Evolutionary conservation across 495 filamentous ascomycete species (phyloP).

Genomic region (Sphaerosporella brunnea): DNA sequence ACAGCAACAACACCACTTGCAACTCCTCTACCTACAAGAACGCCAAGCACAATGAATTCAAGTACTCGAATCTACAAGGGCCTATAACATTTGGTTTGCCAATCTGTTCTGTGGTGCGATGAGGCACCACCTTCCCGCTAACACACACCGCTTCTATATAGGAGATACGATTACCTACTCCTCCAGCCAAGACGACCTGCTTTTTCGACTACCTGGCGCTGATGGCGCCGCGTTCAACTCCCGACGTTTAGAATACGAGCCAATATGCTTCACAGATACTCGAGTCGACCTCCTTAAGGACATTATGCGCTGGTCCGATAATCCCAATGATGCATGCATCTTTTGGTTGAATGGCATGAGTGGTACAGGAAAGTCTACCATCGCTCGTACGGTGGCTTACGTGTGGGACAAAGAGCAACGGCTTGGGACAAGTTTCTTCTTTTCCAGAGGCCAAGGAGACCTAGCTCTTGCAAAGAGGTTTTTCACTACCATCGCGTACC

Average conservation of each 20-base stretch:
- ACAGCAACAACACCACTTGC: not conserved
- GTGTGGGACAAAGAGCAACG: not conserved
- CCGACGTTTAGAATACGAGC: not conserved
- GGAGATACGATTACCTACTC: not conserved
- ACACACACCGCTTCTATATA: not conserved
- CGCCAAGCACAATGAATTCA: not conserved
- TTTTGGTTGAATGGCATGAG: not conserved
- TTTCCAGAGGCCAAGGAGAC: not conserved
- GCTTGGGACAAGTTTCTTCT: not conserved
- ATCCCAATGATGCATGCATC: not conserved
- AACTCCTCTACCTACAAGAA: not conserved
- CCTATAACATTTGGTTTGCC: not conserved
- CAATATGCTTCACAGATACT: not conserved
- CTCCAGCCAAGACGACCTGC: not conserved
- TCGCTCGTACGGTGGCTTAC: not conserved
- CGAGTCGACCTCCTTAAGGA: not conserved
- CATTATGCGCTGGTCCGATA: not conserved
- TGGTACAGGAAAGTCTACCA: not conserved
- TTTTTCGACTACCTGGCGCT: not conserved
- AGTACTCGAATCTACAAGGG: not conserved
- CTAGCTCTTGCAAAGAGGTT: not conserved
- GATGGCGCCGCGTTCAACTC: not conserved
- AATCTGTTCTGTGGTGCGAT: not conserved
- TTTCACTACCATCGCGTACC: not conserved
- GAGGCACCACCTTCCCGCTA: not conserved